A percentile compares a stretch with the other conserved stretches of the same genome.
phyloP scores from a whole-genome alignment of 805 yeast genomes.

The Candida oleophila region DNA sequence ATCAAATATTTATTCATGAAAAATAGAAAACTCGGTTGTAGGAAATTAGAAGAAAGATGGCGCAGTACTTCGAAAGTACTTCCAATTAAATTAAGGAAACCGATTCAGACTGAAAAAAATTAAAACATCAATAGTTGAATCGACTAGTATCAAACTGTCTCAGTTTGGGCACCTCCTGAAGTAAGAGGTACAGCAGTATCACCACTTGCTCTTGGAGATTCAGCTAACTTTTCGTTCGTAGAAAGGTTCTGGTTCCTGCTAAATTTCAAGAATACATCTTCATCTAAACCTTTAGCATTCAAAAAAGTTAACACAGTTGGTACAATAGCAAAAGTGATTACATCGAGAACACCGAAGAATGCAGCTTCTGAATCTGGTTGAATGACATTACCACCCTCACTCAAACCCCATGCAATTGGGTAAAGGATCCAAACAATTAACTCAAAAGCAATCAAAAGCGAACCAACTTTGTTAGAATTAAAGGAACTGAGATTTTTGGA shows the following conservation, averaged over 20 bases:
- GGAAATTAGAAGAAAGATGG: not conserved
- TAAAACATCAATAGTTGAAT: not conserved
- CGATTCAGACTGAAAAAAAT: not conserved
- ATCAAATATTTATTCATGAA: not conserved
- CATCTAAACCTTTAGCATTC: conserved; percentile 24
- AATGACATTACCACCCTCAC: conserved; percentile 64
- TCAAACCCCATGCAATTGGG: conserved; percentile 50
- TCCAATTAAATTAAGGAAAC: not conserved
- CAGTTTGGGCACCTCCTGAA: not conserved
- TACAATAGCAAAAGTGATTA: conserved; percentile 41
- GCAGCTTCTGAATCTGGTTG: conserved; percentile 59
- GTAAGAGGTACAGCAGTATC: conserved; percentile 38
- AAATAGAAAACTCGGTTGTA: not conserved
- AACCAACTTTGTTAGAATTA: conserved; percentile 10
- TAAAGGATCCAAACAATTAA: conserved; percentile 48
- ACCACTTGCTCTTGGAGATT: conserved; percentile 44
- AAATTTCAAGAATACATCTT: conserved; percentile 22
- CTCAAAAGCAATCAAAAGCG: conserved; percentile 26
- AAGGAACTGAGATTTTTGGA: conserved; percentile 6
- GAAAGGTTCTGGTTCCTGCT: conserved; percentile 7
- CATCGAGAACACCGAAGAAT: conserved; percentile 59
- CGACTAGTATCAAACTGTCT: conserved; percentile 1
- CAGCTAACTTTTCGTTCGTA: conserved; percentile 20
- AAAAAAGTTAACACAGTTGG: conserved; percentile 38
- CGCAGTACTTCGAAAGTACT: too few relatives aligned